These are phyloP conservation scores for Trichoderma sp. DNA, from an alignment of 2,329 filamentous ascomycete genomes.

Conservation along the genomic window DNA sequence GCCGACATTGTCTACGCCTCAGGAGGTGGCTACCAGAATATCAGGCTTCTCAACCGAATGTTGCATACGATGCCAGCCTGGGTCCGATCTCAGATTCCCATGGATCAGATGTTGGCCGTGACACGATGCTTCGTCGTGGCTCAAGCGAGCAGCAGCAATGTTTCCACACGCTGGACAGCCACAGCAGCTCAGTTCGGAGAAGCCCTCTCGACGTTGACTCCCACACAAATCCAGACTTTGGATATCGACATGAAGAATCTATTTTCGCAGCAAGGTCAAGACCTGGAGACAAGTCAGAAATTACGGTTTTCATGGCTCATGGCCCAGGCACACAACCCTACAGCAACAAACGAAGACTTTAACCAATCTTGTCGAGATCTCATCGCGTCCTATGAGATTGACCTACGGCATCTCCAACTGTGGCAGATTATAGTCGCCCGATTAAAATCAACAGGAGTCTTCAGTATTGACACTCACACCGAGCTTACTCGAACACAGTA, in stretches of 20 bases:
- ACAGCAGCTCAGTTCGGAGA: constrained; percentile 23
- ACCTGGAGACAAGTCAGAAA: constrained; percentile 10
- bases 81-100: constrained; percentile 19
- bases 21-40: constrained; percentile 19
- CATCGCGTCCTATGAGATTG: not conserved
- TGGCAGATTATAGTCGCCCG: constrained; percentile 25
- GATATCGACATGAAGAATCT: constrained; percentile 18
- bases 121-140: constrained; percentile 19
- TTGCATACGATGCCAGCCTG: constrained; percentile 22
- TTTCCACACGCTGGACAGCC: constrained; percentile 21
- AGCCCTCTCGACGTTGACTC: constrained; percentile 19
- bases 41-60: constrained; percentile 23
- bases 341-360: constrained; percentile 21
- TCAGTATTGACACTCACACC: constrained; percentile 10
- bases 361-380: constrained; percentile 10
- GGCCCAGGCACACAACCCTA: constrained; percentile 22
- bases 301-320: constrained; percentile 26
- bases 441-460: constrained; percentile 10
- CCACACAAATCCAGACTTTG: constrained; percentile 16
- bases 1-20: constrained; percentile 17
- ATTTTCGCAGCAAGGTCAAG: constrained; percentile 17
- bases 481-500: constrained; percentile 18
- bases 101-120: constrained; percentile 19
- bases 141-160: constrained; percentile 24
- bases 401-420: constrained; percentile 22